Base-by-base conservation (phyloP, 192 early-diverging fungal genomes). In the Entrophospora sp. region DNA sequence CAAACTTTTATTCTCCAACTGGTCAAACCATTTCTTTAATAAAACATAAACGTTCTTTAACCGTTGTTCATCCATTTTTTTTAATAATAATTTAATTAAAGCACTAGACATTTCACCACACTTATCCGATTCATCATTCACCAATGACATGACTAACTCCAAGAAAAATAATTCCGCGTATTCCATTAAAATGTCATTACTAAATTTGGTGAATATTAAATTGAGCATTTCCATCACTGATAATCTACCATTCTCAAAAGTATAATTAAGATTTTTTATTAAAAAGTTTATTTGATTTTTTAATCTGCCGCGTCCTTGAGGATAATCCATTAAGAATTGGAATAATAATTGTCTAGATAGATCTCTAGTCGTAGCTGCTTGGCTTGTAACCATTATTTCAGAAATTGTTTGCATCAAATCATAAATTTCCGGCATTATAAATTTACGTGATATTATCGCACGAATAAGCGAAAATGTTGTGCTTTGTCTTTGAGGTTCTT, bases 271-370 rank as follows among this genome's bases (percentile, higher is more conserved):
- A 73, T 98, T 97, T 69, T 92, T 88, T 52, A 93, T 77, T 60
- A 98, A 73, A 71, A 92, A 96, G 61, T 77, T 82, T 81, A 98
- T 89, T 64, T 91, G 88, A 66, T 89, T 92, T 60, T 79, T 75
- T 22, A 98, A 73, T 49, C 93, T 81, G 2, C 77, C 78, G 40
- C 83, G 79, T 37, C 94, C 92, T 71, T 95, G 88, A 36, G 97
- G 97, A 73, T 98, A 99, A 65, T 96, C 89, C 70, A 98, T 78
- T 61, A 99, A 75, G 79, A 98, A 99, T 61, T 90, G 89, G 63
- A 95, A 83, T 69, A 87, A 86, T 4, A 86, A 82, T 35, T 83
- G 76, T 7, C 95, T 88, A 52, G 91, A 95, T 42, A 89, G 76
- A 62, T 96, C 91, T 35, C 94, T 87, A 25, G 90, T 81, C 49